These are phyloP conservation scores for Arabidopsis thaliana DNA, from an alignment of 345 rosid genomes.

Conservation along the genomic window TAIR10.1 NC_003070.9:5934001-5934500, in stretches of 20 bases:
- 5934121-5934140: conserved; percentile 51
- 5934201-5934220: conserved; percentile 81
- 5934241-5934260: neutral
- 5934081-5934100: conserved; percentile 9
- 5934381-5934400: conserved; percentile 7
- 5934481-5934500: neutral
- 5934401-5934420: neutral
- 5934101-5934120: conserved; percentile 32
- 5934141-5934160: conserved; percentile 44
- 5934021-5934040: neutral
- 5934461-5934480: neutral
- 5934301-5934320: neutral
- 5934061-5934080: conserved; percentile 31
- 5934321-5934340: neutral
- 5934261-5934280: neutral
- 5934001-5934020: neutral
- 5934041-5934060: conserved; percentile 16
- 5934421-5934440: conserved; percentile 1
- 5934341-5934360: conserved; percentile 13
- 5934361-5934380: neutral
- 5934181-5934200: conserved; percentile 81
- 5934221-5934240: neutral
- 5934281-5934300: neutral
- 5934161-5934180: conserved; percentile 45
- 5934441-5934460: neutral